A percentile compares a stretch with the other conserved stretches of the same genome.
phyloP scores from a whole-genome alignment of 495 filamentous ascomycete genomes.

The Lasiosphaeriaceae sp. region DNA sequence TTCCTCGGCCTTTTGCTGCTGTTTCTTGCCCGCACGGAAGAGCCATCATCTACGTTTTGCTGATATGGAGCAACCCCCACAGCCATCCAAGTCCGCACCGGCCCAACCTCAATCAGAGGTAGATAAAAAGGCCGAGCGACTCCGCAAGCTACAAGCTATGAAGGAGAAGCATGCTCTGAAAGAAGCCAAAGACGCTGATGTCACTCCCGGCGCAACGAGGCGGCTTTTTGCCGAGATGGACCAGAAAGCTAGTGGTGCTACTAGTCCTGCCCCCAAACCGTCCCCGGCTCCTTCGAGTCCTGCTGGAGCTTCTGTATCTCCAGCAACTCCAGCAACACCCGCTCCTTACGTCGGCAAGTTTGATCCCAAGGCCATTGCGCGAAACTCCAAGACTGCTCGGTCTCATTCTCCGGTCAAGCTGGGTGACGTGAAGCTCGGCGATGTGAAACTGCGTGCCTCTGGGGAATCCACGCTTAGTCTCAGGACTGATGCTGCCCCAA shows the following conservation, averaged over 20 bases:
- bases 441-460: slow-evolving; percentile 23
- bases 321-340: slow-evolving; percentile 32
- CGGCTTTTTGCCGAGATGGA: slow-evolving; percentile 74
- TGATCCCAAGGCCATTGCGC: slow-evolving; percentile 81
- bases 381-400: slow-evolving; percentile 59
- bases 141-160: slow-evolving; percentile 86
- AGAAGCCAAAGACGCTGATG: slow-evolving; percentile 69
- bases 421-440: slow-evolving; percentile 30
- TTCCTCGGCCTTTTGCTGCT: neutral
- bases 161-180: slow-evolving; percentile 84
- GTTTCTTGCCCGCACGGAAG: too few species aligned
- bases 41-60: neutral
- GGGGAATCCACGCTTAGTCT: slow-evolving; percentile 25
- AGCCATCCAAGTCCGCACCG: slow-evolving; percentile 50
- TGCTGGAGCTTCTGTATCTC: slow-evolving; percentile 38
- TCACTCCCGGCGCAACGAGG: slow-evolving; percentile 57
- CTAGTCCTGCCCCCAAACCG: slow-evolving; percentile 49
- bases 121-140: slow-evolving; percentile 77
- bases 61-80: slow-evolving; percentile 18
- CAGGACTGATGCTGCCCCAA: slow-evolving; percentile 2
- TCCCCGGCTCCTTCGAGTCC: slow-evolving; percentile 55
- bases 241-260: slow-evolving; percentile 57
- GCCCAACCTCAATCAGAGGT: slow-evolving; percentile 62
- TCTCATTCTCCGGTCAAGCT: slow-evolving; percentile 35
- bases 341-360: slow-evolving; percentile 74